Conservation (phyloP, 129 eudicot species). For the Scalesia atractyloides region DNA sequence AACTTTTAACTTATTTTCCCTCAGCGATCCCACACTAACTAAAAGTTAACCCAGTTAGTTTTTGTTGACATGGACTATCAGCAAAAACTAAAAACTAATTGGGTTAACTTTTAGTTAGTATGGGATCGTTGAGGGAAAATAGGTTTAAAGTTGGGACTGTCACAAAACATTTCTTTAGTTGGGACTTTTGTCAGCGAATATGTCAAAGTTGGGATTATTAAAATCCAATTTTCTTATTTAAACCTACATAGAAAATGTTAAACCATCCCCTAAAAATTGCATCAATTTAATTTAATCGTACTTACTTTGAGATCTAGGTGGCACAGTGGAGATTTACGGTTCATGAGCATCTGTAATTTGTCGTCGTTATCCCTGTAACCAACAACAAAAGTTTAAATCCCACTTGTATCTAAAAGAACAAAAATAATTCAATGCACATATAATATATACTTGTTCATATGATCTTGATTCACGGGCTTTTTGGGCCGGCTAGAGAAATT, state of each 20-base stretch:
- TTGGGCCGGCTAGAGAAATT: conserved; percentile 43
- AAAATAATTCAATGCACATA: background rate
- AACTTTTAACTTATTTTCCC: no score
- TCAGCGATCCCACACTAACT: no score
- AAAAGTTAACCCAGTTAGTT: no score
- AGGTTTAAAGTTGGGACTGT: no score
- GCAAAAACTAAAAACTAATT: no score
- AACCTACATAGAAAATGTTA: background rate
- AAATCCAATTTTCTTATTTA: background rate
- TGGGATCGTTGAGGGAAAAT: no score
- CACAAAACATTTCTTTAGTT: no score
- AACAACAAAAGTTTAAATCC: conserved; percentile 8
- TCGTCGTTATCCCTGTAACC: conserved; percentile 74
- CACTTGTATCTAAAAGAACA: background rate
- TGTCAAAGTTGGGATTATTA: no score
- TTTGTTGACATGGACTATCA: no score
- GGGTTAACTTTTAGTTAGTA: no score
- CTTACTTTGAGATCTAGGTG: conserved; percentile 67
- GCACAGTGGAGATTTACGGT: conserved; percentile 65
- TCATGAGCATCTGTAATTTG: conserved; percentile 54
- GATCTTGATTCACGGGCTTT: conserved; percentile 62
- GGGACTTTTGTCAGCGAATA: no score
- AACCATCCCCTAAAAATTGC: background rate
- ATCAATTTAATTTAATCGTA: background rate
- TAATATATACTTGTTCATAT: conserved; percentile 50